phyloP scores from a whole-genome alignment of 23 red algal species.

The Gracilaria caudata region DNA sequence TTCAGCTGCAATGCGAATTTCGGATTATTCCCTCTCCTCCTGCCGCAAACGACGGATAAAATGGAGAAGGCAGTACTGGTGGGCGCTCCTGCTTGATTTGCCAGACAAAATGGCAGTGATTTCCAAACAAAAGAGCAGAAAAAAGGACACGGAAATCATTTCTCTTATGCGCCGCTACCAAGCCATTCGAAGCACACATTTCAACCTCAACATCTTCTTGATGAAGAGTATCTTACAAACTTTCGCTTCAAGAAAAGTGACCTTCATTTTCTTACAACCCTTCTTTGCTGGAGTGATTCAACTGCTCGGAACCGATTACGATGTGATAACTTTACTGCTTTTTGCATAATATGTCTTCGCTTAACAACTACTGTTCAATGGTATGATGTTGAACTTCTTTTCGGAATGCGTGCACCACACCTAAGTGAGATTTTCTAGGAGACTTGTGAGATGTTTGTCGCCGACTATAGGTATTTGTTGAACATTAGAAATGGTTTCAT shows the following conservation, averaged over 20 bases:
- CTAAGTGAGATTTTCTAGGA: conserved; percentile 46
- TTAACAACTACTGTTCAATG: not conserved
- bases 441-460: not conserved
- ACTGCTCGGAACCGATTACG: conserved; percentile 13
- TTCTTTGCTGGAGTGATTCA: not conserved
- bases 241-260: conserved; percentile 24
- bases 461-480: not conserved
- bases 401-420: not conserved
- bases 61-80: not conserved
- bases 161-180: not conserved
- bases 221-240: not conserved
- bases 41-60: not conserved
- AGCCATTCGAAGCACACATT: not conserved
- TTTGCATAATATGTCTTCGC: conserved; percentile 4
- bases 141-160: not conserved
- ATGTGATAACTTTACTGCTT: not conserved
- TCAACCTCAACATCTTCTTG: not conserved
- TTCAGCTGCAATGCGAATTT: not conserved
- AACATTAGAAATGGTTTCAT: not conserved
- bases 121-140: not conserved
- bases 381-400: conserved; percentile 5
- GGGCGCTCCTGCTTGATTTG: not conserved
- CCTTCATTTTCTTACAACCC: not conserved
- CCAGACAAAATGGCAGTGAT: not conserved
- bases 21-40: not conserved